phyloP scores from a whole-genome alignment of 352 stramenopile genomes.

The Globisporangium splendens region DNA sequence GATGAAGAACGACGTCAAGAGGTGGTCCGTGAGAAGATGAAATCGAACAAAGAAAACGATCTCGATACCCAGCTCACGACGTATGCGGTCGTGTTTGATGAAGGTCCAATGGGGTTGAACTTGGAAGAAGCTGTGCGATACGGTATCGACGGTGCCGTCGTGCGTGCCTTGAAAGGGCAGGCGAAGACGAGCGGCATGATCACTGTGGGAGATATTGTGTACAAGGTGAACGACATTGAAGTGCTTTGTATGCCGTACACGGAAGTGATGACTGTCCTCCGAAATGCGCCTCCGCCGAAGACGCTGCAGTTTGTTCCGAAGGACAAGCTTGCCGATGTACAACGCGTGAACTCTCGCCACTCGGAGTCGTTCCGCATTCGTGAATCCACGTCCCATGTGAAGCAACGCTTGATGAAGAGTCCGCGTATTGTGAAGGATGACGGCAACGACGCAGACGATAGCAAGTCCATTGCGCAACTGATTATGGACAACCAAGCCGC shows the following conservation, averaged over 20 bases:
- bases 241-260: conserved; percentile 83
- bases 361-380: conserved; percentile 71
- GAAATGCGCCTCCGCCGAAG: conserved; percentile 60
- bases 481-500: conserved; percentile 84
- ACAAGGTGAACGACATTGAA: conserved; percentile 83
- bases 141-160: conserved; percentile 77
- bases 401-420: conserved; percentile 71
- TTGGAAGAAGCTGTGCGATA: conserved; percentile 82
- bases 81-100: conserved; percentile 84
- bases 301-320: conserved; percentile 85
- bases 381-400: conserved; percentile 54
- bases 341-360: conserved; percentile 78
- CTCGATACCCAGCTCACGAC: conserved; percentile 74
- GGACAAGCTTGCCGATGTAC: conserved; percentile 79
- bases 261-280: conserved; percentile 82
- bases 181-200: conserved; percentile 83
- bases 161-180: conserved; percentile 79
- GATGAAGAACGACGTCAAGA: conserved; percentile 57
- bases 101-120: conserved; percentile 80
- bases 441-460: conserved; percentile 65
- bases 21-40: conserved; percentile 54
- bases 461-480: conserved; percentile 76
- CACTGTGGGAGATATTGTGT: conserved; percentile 81
- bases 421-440: conserved; percentile 72
- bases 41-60: conserved; percentile 52